Percentiles rank a stretch among this genome's conserved stretches.
phyloP scores from a whole-genome alignment of 2,329 filamentous ascomycete genomes.

The Nectriaceae sp. region DNA sequence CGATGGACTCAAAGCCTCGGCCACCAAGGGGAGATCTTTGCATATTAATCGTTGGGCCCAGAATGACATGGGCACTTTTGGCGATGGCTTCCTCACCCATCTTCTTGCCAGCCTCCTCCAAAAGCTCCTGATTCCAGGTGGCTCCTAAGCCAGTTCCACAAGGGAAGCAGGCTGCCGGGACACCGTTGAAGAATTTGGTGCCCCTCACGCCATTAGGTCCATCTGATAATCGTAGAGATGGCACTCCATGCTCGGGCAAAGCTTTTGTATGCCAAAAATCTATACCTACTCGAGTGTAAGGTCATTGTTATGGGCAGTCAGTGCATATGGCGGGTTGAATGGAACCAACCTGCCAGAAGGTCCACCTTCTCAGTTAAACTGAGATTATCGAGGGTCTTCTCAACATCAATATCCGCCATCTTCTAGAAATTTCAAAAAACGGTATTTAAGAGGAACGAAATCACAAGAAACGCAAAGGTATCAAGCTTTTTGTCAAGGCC shows the following conservation, averaged over 20 bases:
- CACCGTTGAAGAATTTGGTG: slow-evolving; percentile 67
- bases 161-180: slow-evolving; percentile 61
- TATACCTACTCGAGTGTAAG: slow-evolving; percentile 43
- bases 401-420: slow-evolving; percentile 57
- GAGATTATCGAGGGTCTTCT: slow-evolving; percentile 56
- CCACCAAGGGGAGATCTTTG: slow-evolving; percentile 61
- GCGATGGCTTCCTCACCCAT: slow-evolving; percentile 56
- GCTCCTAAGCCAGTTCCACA: slow-evolving; percentile 60
- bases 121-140: slow-evolving; percentile 57
- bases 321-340: no score
- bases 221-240: slow-evolving; percentile 66
- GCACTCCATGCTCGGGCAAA: slow-evolving; percentile 61
- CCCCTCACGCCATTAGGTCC: slow-evolving; percentile 71
- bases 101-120: slow-evolving; percentile 50
- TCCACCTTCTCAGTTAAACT: slow-evolving; percentile 54
- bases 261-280: slow-evolving; percentile 72
- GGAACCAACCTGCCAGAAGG: slow-evolving; percentile 48
- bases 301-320: background rate
- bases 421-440: background rate
- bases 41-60: slow-evolving; percentile 66
- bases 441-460: background rate
- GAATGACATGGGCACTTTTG: slow-evolving; percentile 59
- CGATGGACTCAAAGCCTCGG: slow-evolving; percentile 60
- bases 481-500: no score
- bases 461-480: background rate